Evolutionary conservation across 768 basidiomycete species (phyloP).

Genomic region (Boletus fagicola): DNA sequence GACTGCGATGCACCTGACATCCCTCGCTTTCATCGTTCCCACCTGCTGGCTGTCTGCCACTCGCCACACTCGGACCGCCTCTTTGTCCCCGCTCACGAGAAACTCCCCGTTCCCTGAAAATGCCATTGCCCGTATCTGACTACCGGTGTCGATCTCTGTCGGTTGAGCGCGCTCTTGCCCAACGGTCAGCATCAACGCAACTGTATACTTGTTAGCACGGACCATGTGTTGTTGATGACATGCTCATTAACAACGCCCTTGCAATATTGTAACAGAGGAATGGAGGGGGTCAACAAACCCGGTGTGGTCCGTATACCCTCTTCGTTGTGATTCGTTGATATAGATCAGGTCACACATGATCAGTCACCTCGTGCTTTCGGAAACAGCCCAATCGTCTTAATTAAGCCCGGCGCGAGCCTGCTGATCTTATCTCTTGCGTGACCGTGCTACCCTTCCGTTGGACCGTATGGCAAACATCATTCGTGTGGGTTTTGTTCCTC

Average conservation of each 20-base stretch:
- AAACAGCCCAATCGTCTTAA: neutral
- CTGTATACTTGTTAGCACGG: neutral
- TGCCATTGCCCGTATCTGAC: constrained; percentile 6
- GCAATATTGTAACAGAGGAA: neutral
- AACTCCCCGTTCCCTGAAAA: constrained; percentile 2
- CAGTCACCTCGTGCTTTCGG: constrained; percentile 3
- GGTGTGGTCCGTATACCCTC: neutral
- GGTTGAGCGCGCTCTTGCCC: neutral
- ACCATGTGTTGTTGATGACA: constrained; percentile 1
- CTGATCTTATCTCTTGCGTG: constrained; percentile 12
- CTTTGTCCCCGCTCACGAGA: constrained; percentile 14
- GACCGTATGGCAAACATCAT: neutral
- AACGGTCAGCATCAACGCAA: neutral
- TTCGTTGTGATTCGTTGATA: neutral
- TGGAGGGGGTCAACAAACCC: neutral
- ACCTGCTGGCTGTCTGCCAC: neutral
- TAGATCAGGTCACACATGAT: constrained; percentile 5
- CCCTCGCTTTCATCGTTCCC: neutral
- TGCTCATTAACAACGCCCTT: neutral
- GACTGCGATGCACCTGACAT: constrained; percentile 10
- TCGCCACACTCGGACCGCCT: constrained; percentile 8
- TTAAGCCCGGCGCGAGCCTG: neutral
- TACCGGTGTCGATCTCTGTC: neutral
- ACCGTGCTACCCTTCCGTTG: neutral
- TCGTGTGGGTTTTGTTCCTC: constrained; percentile 3